phyloP scores from a whole-genome alignment of 1,284 basidiomycete genomes.

The Papiliotrema fonsecae region DNA sequence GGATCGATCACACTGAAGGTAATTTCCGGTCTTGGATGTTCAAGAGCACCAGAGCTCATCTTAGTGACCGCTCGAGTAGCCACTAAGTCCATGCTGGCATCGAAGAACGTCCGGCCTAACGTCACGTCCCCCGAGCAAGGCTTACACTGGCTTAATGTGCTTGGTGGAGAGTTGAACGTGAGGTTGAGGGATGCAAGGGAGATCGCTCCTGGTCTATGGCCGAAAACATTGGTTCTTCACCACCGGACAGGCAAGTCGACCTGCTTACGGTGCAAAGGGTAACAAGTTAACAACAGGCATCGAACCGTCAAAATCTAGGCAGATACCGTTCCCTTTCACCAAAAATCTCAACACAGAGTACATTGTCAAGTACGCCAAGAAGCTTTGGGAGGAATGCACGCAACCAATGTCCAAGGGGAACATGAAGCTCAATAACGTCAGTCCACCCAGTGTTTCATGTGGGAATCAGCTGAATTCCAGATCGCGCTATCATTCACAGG shows the following conservation, averaged over 20 bases:
- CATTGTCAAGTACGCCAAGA: constrained; percentile 71
- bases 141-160: constrained; percentile 81
- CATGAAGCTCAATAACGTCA: constrained; percentile 63
- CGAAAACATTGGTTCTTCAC: constrained; percentile 79
- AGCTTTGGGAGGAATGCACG: constrained; percentile 81
- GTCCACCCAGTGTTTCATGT: constrained; percentile 2
- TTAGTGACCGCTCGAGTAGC: constrained; percentile 81
- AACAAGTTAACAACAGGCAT: constrained; percentile 53
- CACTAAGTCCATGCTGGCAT: constrained; percentile 86
- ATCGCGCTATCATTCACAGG: constrained; percentile 76
- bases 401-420: constrained; percentile 49
- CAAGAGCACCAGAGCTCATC: background rate
- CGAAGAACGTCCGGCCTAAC: constrained; percentile 79
- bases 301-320: constrained; percentile 65
- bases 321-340: constrained; percentile 75
- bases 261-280: constrained; percentile 7
- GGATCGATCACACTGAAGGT: constrained; percentile 89
- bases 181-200: constrained; percentile 78
- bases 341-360: constrained; percentile 67
- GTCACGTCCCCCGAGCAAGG: constrained; percentile 70
- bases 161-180: constrained; percentile 82
- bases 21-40: constrained; percentile 16
- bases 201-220: constrained; percentile 73
- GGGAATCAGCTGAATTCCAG: constrained; percentile 13
- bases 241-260: constrained; percentile 58